Percentiles rank a stretch among this genome's conserved stretches.
These are phyloP conservation scores for Pseudevernia furfuracea DNA, from an alignment of 495 filamentous ascomycete species.

Conservation along the genomic window DNA sequence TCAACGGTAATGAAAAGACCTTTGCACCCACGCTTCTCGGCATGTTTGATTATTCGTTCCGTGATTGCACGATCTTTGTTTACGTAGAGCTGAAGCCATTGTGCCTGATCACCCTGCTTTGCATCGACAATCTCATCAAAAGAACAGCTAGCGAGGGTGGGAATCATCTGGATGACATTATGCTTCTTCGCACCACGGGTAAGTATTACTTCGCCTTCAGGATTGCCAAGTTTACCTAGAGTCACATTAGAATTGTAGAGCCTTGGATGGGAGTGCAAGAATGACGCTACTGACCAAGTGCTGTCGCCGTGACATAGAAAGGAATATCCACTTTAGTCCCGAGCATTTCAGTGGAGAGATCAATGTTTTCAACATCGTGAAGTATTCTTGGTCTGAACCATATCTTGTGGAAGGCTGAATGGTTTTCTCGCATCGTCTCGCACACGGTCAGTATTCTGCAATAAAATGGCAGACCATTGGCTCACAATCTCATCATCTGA, in stretches of 20 bases:
- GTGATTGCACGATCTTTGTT: slow-evolving; percentile 95
- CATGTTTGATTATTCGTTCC: slow-evolving; percentile 80
- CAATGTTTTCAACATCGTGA: slow-evolving; percentile 77
- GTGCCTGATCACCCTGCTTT: slow-evolving; percentile 67
- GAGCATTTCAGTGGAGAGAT: slow-evolving; percentile 83
- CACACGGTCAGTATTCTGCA: not conserved
- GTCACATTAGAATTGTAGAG: not conserved
- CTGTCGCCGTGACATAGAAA: slow-evolving; percentile 90
- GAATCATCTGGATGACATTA: slow-evolving; percentile 92
- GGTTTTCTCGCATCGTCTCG: slow-evolving; percentile 93
- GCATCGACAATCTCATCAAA: slow-evolving; percentile 97
- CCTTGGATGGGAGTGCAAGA: not conserved
- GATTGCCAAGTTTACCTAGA: slow-evolving; percentile 74
- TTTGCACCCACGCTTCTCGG: slow-evolving; percentile 87
- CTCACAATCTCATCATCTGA: slow-evolving; percentile 94
- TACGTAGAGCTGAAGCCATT: slow-evolving; percentile 98
- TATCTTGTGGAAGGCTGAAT: slow-evolving; percentile 90
- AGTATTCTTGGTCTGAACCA: slow-evolving; percentile 90
- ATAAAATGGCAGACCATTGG: slow-evolving; percentile 5
- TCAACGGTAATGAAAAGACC: slow-evolving; percentile 98
- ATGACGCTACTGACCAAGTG: slow-evolving; percentile 37
- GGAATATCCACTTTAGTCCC: slow-evolving; percentile 73
- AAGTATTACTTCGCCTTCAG: slow-evolving; percentile 84
- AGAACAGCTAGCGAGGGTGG: slow-evolving; percentile 92
- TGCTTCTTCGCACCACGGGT: slow-evolving; percentile 77